Evolutionary conservation across 176 grass and related monocot species (phyloP).

Genomic region (Cenchrus americanus): DNA sequence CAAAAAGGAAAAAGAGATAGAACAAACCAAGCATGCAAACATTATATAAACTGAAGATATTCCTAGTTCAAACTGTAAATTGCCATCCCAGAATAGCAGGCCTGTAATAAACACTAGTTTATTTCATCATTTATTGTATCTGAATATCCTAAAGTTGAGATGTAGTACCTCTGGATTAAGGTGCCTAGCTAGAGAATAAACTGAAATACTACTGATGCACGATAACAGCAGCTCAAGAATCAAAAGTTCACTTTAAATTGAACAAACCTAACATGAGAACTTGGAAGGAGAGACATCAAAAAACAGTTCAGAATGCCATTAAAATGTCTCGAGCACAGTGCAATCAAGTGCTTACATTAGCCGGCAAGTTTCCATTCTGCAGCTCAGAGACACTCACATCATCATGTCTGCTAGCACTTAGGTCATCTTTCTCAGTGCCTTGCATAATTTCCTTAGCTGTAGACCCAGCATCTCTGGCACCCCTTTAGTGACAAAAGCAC

Average conservation of each 20-base stretch:
- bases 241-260: background rate
- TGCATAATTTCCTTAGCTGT: conserved; percentile 52
- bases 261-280: background rate
- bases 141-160: background rate
- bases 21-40: conserved; percentile 15
- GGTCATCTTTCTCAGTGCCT: conserved; percentile 47
- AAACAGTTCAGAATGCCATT: background rate
- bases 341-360: conserved; percentile 58
- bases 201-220: background rate
- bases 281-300: conserved; percentile 3
- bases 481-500: conserved; percentile 48
- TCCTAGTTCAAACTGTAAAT: conserved; percentile 25
- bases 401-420: conserved; percentile 48
- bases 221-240: background rate
- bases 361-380: conserved; percentile 56
- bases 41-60: conserved; percentile 15
- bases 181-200: conserved; percentile 1
- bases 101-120: conserved; percentile 12
- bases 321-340: conserved; percentile 10
- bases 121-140: conserved; percentile 5
- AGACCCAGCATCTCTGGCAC: conserved; percentile 54
- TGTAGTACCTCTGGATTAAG: background rate
- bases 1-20: background rate
- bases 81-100: background rate
- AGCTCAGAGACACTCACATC: conserved; percentile 46